Percentiles rank a stretch among this genome's conserved stretches.
phyloP scores from a whole-genome alignment of 305 asterid species.

The Fraxinus velutina region DNA sequence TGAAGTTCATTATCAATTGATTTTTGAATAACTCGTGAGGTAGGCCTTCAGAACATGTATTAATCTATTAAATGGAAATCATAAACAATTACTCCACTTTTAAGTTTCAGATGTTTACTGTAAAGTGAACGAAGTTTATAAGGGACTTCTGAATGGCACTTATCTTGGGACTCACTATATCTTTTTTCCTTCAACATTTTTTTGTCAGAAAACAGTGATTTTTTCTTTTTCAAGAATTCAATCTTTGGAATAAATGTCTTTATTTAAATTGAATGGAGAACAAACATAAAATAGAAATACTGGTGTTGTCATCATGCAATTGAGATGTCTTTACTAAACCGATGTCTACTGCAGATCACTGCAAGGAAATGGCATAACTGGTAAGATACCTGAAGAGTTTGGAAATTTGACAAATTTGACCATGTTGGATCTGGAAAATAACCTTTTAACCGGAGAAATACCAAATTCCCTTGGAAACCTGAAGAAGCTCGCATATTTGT shows the following conservation, averaged over 20 bases:
- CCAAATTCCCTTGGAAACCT: constrained; percentile 83
- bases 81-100: background rate
- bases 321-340: background rate
- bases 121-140: background rate
- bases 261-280: background rate
- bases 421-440: constrained; percentile 74
- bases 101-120: background rate
- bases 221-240: background rate
- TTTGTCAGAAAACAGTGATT: background rate
- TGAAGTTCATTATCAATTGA: background rate
- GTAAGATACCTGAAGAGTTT: constrained; percentile 67
- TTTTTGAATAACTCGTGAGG: background rate
- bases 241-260: background rate
- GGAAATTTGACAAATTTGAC: constrained; percentile 83
- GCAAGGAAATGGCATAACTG: constrained; percentile 83
- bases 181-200: background rate
- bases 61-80: background rate
- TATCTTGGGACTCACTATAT: background rate
- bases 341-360: constrained; percentile 47
- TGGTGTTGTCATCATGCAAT: background rate
- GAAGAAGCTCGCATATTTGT: constrained; percentile 65
- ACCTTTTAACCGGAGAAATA: constrained; percentile 69
- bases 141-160: background rate
- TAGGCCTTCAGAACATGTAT: background rate
- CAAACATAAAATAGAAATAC: background rate